Conservation (phyloP, 2,329 filamentous ascomycete species). For the Cercospora zeae-maydis region DNA sequence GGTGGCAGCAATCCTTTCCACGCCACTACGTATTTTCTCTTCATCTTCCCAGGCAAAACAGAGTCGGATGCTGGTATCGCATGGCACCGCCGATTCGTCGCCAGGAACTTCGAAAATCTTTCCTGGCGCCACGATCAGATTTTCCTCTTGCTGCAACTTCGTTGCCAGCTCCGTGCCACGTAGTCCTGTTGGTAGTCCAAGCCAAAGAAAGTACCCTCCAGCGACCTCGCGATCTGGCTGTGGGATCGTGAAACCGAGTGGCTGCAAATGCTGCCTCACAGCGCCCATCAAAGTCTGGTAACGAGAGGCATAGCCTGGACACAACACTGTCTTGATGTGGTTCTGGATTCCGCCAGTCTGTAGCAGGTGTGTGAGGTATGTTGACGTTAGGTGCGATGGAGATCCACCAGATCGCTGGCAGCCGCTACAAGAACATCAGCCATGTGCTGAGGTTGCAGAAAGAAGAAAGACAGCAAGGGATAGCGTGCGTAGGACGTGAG, state of each 20-base stretch:
- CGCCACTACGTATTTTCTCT: conserved; percentile 63
- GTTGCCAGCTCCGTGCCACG: conserved; percentile 55
- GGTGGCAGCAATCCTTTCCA: conserved; percentile 58
- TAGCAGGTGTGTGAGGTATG: conserved; percentile 55
- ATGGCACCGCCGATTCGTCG: conserved; percentile 48
- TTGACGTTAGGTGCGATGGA: conserved; percentile 57
- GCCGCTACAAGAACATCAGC: conserved; percentile 37
- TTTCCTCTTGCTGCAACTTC: conserved; percentile 59
- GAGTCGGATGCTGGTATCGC: conserved; percentile 59
- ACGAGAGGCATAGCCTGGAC: conserved; percentile 54
- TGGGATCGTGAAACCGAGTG: conserved; percentile 56
- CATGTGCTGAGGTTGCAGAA: not conserved
- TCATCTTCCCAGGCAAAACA: conserved; percentile 73
- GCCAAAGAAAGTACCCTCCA: conserved; percentile 85
- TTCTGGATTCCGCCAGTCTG: conserved; percentile 50
- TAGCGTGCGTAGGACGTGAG: not conserved
- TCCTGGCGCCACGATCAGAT: conserved; percentile 65
- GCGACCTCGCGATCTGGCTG: conserved; percentile 51
- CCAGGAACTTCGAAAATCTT: conserved; percentile 61
- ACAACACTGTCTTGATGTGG: conserved; percentile 53
- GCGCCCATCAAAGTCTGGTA: conserved; percentile 57
- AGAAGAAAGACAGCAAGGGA: not conserved
- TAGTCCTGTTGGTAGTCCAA: conserved; percentile 57
- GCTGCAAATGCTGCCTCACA: conserved; percentile 57
- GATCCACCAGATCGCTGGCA: conserved; percentile 58